These are phyloP conservation scores for Aspergillus ochraceus DNA, from an alignment of 2,329 filamentous ascomycete genomes.

Conservation along the genomic window DNA sequence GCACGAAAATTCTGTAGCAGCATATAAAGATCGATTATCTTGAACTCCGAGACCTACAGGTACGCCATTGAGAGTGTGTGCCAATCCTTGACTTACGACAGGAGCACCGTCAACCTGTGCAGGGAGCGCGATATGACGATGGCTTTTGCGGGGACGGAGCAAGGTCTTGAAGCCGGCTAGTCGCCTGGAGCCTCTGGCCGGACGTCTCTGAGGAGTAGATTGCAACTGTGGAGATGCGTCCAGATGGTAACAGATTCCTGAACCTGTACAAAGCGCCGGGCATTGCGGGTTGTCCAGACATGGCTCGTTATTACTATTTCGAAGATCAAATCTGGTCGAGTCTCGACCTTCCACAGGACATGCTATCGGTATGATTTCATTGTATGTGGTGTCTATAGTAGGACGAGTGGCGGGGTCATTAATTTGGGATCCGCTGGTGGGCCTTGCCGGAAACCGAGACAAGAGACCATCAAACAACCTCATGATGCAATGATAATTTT, in stretches of 20 bases:
- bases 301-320: background rate
- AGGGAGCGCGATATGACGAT: conserved; percentile 6
- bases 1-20: background rate
- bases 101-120: background rate
- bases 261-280: background rate
- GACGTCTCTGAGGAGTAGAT: conserved; percentile 4
- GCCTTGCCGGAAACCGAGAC: conserved; percentile 8
- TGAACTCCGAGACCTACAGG: background rate
- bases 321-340: background rate
- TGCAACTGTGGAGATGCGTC: background rate
- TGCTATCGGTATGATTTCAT: background rate
- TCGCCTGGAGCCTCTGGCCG: conserved; percentile 11
- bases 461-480: conserved; percentile 14
- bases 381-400: background rate
- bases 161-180: conserved; percentile 18
- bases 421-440: background rate
- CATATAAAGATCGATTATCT: background rate
- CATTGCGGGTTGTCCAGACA: too few relatives aligned
- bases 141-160: conserved; percentile 17
- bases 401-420: background rate
- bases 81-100: background rate
- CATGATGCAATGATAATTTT: conserved; percentile 6
- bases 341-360: background rate
- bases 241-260: background rate
- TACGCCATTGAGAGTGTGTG: background rate